These are phyloP conservation scores for Thelonectria discophora DNA, from an alignment of 2,329 filamentous ascomycete genomes.

Conservation along the genomic window DNA sequence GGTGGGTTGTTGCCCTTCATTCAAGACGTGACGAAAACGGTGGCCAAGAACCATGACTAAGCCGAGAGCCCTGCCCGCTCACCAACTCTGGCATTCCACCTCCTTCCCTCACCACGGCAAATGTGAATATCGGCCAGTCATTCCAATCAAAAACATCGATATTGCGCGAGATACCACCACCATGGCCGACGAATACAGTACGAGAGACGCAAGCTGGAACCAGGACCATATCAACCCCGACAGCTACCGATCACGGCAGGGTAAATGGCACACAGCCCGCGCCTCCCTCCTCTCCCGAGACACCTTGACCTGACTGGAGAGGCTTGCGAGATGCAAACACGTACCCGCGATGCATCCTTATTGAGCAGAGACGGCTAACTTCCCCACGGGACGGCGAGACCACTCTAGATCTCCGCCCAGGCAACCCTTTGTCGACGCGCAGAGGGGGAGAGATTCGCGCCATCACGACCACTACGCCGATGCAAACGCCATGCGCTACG, in stretches of 20 bases:
- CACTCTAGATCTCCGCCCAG: slow-evolving; percentile 55
- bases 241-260: slow-evolving; percentile 59
- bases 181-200: slow-evolving; percentile 57
- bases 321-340: slow-evolving; percentile 34
- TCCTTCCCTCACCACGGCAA: not conserved
- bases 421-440: slow-evolving; percentile 50
- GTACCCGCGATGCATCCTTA: slow-evolving; percentile 36
- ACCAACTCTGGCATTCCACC: not conserved
- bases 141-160: not conserved
- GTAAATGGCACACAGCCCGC: slow-evolving; percentile 54
- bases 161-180: slow-evolving; percentile 39
- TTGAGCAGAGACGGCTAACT: slow-evolving; percentile 55
- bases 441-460: slow-evolving; percentile 41
- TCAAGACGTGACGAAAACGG: not conserved
- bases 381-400: slow-evolving; percentile 55
- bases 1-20: too few species aligned
- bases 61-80: not conserved
- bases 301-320: slow-evolving; percentile 30
- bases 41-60: not conserved
- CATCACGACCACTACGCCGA: slow-evolving; percentile 28
- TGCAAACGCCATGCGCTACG: slow-evolving; percentile 35
- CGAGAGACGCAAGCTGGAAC: slow-evolving; percentile 41
- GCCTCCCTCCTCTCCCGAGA: slow-evolving; percentile 42
- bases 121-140: too few species aligned
- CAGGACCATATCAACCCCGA: slow-evolving; percentile 35